A percentile compares a stretch with the other conserved stretches of the same genome.
Evolutionary conservation across 2,329 filamentous ascomycete genomes (phyloP).

Genomic region (Fusarium secorum): DNA sequence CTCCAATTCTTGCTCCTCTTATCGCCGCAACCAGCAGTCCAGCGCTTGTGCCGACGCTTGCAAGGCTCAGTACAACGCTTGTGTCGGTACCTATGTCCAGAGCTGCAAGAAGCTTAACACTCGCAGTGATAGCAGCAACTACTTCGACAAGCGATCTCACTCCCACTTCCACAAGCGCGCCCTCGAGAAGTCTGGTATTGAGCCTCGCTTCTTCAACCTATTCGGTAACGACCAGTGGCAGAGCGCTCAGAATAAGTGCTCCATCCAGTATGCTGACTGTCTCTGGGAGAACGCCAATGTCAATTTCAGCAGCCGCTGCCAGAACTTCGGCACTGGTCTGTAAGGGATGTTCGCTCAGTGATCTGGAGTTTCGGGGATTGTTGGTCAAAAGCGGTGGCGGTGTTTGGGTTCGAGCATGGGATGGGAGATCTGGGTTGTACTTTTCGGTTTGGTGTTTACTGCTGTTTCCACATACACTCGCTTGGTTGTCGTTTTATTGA

Average conservation of each 20-base stretch:
- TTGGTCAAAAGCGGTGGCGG: background rate
- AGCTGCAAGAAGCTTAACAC: constrained; percentile 52
- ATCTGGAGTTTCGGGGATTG: background rate
- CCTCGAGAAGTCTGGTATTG: constrained; percentile 36
- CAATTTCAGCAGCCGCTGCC: constrained; percentile 51
- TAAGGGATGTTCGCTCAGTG: background rate
- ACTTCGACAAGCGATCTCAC: constrained; percentile 32
- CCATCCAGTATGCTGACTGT: constrained; percentile 60
- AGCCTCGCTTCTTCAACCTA: constrained; percentile 39
- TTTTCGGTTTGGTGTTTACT: constrained; percentile 13
- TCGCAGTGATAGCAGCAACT: constrained; percentile 30
- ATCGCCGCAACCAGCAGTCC: constrained; percentile 47
- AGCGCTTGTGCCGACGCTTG: constrained; percentile 62
- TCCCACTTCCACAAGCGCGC: constrained; percentile 39
- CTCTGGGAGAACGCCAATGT: constrained; percentile 52
- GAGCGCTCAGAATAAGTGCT: constrained; percentile 53
- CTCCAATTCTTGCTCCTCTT: constrained; percentile 54
- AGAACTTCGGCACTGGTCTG: constrained; percentile 44
- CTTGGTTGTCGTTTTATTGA: constrained; percentile 14
- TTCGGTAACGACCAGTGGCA: constrained; percentile 45
- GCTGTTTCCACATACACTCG: constrained; percentile 22
- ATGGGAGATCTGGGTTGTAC: background rate
- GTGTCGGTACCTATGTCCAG: constrained; percentile 57
- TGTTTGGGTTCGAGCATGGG: background rate
- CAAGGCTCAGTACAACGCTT: constrained; percentile 60